Evolutionary conservation across 345 rosid genomes (phyloP), one percentile per base, ranked within the genome.

Genomic region (Fremontodendron californicum): DNA sequence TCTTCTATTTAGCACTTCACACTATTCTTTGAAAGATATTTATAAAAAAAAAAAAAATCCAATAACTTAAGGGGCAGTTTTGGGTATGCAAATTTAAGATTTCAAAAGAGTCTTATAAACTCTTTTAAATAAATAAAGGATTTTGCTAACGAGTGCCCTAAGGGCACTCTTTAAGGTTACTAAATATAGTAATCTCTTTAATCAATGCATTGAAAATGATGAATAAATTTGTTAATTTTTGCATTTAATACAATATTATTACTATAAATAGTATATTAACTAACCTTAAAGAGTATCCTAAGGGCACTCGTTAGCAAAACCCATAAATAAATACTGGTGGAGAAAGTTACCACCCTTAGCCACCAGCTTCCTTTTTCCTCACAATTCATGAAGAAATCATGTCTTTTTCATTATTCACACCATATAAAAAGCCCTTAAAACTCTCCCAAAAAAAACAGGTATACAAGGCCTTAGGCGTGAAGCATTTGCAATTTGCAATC

Each of bases 381-480:
- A 40, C 16, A 19, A 52, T 60, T 66, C 57, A 73, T 25, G 61
- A 77, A 52, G 16, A 65, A 71, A 78, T 43, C 70, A 0, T 48
- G 81, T 75, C 75, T 27, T 67, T 73, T 25, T 73, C 60, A 23
- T 54, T 35, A 43, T 13, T 35, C 43, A 13, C 45, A 0, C 65
- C 23, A 25, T 48, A 23, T 37, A 42, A 33, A 33, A 33, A 9
- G 9, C 71, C 49, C 68, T 48, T 6, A 23, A 18, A 46, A 10
- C 55, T 79, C 81, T 16, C 3, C 49, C 52, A 23, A 25, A 33
- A 25, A 33, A 52, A 62, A 51, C 78, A 27, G 81, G 39, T 64
- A 15, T 9, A 0, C 68, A 54, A 46, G 68, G 23, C 77, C 75
- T 75, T 39, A 10, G 58, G 80, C 37, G 66, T 76, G 82, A 75